A percentile compares a stretch with the other conserved stretches of the same genome.
Evolutionary conservation across 2,329 filamentous ascomycete species (phyloP).

Genomic region (Phyllosticta capitalensis): DNA sequence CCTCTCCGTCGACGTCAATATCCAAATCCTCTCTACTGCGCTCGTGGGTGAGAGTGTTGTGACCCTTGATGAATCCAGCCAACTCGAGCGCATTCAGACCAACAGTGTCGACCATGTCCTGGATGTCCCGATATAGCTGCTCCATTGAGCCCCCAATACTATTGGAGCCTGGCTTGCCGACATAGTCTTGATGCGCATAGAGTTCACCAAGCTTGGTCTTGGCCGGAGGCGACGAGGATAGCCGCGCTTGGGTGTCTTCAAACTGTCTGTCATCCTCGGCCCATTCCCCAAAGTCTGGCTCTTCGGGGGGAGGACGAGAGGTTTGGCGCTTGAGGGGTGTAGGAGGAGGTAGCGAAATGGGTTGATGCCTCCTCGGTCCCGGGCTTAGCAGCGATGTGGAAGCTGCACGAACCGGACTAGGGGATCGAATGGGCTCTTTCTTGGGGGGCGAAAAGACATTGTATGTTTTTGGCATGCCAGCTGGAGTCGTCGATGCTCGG

Average conservation of each 20-base stretch:
- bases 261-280: slow-evolving; percentile 50
- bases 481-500: slow-evolving; percentile 20
- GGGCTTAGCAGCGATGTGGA: slow-evolving; percentile 38
- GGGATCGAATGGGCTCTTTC: slow-evolving; percentile 56
- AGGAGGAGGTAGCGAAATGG: slow-evolving; percentile 23
- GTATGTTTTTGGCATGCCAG: slow-evolving; percentile 28
- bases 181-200: slow-evolving; percentile 45
- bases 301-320: slow-evolving; percentile 24
- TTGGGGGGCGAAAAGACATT: slow-evolving; percentile 46
- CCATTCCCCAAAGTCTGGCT: slow-evolving; percentile 26
- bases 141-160: slow-evolving; percentile 40
- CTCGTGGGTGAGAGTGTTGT: slow-evolving; percentile 43
- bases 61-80: slow-evolving; percentile 53
- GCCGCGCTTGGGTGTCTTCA: not conserved
- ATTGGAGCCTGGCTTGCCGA: slow-evolving; percentile 28
- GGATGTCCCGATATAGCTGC: slow-evolving; percentile 63
- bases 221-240: slow-evolving; percentile 1
- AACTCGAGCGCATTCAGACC: slow-evolving; percentile 72
- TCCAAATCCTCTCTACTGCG: slow-evolving; percentile 57
- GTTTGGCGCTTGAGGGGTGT: slow-evolving; percentile 18
- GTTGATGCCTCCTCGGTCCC: slow-evolving; percentile 17
- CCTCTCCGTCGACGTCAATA: slow-evolving; percentile 30
- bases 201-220: slow-evolving; percentile 41
- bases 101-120: slow-evolving; percentile 88
- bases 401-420: slow-evolving; percentile 57